Base-by-base conservation (phyloP, 2,329 filamentous ascomycete species). In the Tolypocladium amazonense region DNA sequence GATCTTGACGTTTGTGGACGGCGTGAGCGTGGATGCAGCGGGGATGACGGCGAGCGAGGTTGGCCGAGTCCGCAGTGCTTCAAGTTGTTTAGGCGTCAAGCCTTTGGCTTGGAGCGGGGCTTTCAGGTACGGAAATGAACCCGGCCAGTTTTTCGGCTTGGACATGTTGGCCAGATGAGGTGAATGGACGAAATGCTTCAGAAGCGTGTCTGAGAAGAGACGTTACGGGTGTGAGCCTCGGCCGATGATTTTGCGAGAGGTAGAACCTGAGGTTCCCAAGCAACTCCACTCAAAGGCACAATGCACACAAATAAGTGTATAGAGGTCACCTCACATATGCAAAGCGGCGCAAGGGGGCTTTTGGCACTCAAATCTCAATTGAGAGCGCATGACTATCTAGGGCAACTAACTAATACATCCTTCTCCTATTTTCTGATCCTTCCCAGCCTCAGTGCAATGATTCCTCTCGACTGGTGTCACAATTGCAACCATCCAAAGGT, bases 101-200 rank as follows among this genome's bases (percentile, higher is more conserved):
- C 75, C 72, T 47, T 75, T 74, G 35, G 78, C 79, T 69, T 82
- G 78, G 3, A 73, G 67, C 2, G 84, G 81, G 3, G 71, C 65
- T 2, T 72, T 75, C 56, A 87, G 77, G 66, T 86, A 88, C 2
- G 76, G 74, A 2, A 86, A 64, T 12, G 72, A 58, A 4, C 72
- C 43, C 0, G 84, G 83, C 85, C 85, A 88, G 70, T 85, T 85
- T 63, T 78, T 81, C 2, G 83, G 83, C 30, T 68, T 70, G 20
- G 66, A 67, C 73, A 73, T 75, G 62, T 53, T 53, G 50, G 33
- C 8, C 20, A 11, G 50, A 7, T n/a, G 50, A 14, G 11, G 50
- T 2, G 50, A 5, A 47, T 5, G 11, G n/a, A 47, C 2, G 14
- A 35, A 3, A 35, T 20, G 50, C 30, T 23, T 35, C 30, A 2